Evolutionary conservation across 179 eudicot species (phyloP), one percentile per base, ranked within the genome.

Genomic region (Spinacia oleracea): DNA sequence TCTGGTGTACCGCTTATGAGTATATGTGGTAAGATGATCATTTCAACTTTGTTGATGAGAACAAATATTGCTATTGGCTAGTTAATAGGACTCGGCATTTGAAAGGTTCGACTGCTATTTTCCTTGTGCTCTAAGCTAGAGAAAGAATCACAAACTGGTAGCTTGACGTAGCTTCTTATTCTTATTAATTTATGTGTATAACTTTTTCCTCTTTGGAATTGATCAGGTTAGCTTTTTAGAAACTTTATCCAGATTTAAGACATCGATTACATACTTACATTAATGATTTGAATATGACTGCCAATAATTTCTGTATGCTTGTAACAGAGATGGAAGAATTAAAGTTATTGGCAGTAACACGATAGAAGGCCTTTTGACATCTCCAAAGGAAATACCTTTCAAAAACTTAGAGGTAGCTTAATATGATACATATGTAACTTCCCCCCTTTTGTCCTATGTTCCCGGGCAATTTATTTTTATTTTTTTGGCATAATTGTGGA

Each of bases 291-390:
- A 32, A 27, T 32, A 34, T 55, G 18, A 21, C 20, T 72, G 77
- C 59, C 73, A 21, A 12, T 53, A 60, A 42, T 42, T 73, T 50
- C 14, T 73, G 11, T 79, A 5, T 84, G 25, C 21, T 40, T 80
- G 70, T 70, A 56, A 48, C 88, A 96, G 99, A 79, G 97, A 96
- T 86, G 99, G 99, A 78, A 86, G 93, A 90, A 96, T 96, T 78
- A 96, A 96, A 86, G 89, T 96, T 59, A 86, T 96, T 80, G 96
- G 98, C 20, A 89, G 96, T 74, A 86, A 91, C 78, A 89, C 90
- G 78, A 92, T 92, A 83, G 99, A 96, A 91, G 96, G 92, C 78
- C 94, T 94, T 82, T 87, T 96, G 74, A 85, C 84, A 79, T 90
- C 98, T 87, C 90, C 94, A 20, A 94, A 91, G 82, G 81, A 82